Conservation (phyloP, 1,284 basidiomycete genomes). For the Marasmius oreades region DNA sequence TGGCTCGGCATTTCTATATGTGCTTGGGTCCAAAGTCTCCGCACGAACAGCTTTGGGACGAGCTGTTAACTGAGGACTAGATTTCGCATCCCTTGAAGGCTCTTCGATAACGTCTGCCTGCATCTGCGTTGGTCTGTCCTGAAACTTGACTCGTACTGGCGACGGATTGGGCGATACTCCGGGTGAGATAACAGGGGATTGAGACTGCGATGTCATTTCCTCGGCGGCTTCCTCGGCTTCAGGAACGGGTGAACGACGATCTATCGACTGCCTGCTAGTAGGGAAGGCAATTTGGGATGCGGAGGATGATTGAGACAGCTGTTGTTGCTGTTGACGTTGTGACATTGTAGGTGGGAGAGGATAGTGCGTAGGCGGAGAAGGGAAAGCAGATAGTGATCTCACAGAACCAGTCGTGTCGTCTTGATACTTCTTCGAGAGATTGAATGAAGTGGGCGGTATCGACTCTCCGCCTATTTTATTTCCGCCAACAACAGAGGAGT, state of each 20-base stretch:
- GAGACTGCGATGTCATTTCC: too few species aligned
- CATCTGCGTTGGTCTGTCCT: background rate
- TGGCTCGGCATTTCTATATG: background rate
- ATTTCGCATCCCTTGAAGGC: too few species aligned
- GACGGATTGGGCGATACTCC: constrained; percentile 25
- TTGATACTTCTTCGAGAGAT: constrained; percentile 34
- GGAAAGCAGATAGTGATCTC: constrained; percentile 67
- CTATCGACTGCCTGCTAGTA: constrained; percentile 3
- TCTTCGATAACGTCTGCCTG: background rate
- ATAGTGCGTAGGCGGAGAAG: constrained; percentile 65
- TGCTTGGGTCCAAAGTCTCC: background rate
- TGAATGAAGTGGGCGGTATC: constrained; percentile 24
- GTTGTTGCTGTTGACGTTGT: constrained; percentile 28
- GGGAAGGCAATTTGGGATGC: constrained; percentile 27
- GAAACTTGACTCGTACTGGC: background rate
- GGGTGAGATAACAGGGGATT: background rate
- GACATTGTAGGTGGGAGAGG: constrained; percentile 48
- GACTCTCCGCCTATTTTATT: constrained; percentile 7
- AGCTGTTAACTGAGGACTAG: background rate
- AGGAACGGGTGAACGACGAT: constrained; percentile 1
- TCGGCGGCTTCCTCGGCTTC: too few species aligned
- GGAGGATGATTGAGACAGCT: constrained; percentile 22
- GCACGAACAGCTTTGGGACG: background rate
- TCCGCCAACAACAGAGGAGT: background rate
- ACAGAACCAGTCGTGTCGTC: constrained; percentile 49